Evolutionary conservation across 345 rosid species (phyloP), one percentile per base, ranked within the genome.

Genomic region (Lepidium aucheri): DNA sequence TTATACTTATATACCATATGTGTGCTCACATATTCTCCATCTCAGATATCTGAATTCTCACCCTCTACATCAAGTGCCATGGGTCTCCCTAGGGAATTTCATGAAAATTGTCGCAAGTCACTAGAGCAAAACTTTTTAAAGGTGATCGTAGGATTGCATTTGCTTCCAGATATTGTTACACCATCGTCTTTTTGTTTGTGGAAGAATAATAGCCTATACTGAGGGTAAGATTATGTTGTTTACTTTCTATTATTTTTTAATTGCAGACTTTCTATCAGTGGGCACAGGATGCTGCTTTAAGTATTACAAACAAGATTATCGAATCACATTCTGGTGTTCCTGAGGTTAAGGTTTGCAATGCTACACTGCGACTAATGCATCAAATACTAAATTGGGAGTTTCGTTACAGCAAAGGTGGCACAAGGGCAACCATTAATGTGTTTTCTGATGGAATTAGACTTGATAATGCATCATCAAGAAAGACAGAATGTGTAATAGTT

Each of bases 41-140:
- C 67, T 67, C 78, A 90, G 97, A 87, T 94, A 46, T 94, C 97
- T 62, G 99, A 94, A 60, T 94, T 94, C 81, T 86, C 97, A 65
- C 97, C 99, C 49, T 80, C 95, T 58, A 90, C 97, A 62, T 90
- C 95, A 49, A 88, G 89, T 81, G 90, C 86, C 79, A 83, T 94
- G 95, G 90, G 99, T 79, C 95, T 94, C 68, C 96, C 99, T 4
- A 82, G 86, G 81, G 99, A 94, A 78, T 90, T 86, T 79, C 97
- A 90, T 74, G 96, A 94, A 77, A 93, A 76, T 54, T 94, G 99
- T 74, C 88, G 71, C 51, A 85, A 52, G 81, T 90, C 89, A 44
- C 67, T 94, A 16, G 96, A 94, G 80, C 83, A 79, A 63, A 84
- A 85, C 53, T 83, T 82, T 76, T 71, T 94, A 73, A 94, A 90